Conservation (phyloP, 768 basidiomycete species). For the Auriscalpium microsporum region DNA sequence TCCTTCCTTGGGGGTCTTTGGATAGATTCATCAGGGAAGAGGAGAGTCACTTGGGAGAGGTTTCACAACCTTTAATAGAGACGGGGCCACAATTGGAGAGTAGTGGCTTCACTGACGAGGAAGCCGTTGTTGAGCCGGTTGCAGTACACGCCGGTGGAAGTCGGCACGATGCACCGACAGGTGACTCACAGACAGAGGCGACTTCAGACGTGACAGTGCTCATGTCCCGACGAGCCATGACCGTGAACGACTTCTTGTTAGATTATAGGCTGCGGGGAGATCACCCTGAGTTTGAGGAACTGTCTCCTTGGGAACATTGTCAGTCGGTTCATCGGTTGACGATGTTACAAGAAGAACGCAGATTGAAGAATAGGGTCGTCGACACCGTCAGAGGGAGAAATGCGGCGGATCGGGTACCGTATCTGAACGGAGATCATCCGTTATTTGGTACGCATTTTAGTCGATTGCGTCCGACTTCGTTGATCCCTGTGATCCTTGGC, state of each 20-base stretch:
- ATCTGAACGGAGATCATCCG: not conserved
- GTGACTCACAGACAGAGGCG: no score
- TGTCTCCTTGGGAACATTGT: not conserved
- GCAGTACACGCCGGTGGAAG: no score
- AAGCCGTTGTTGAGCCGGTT: not conserved
- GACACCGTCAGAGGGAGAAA: not conserved
- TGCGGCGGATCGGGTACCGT: not conserved
- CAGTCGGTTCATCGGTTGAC: not conserved
- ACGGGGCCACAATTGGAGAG: not conserved
- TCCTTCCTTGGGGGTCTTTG: constrained; percentile 5
- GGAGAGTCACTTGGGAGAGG: not conserved
- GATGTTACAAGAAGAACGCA: not conserved
- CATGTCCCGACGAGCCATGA: no score
- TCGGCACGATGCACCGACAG: no score
- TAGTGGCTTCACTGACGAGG: not conserved
- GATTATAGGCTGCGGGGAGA: no score
- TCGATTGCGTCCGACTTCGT: not conserved
- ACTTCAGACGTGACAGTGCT: no score
- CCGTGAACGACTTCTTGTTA: no score
- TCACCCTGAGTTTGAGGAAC: not conserved
- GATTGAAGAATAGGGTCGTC: not conserved
- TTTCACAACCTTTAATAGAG: not conserved
- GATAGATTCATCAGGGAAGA: not conserved
- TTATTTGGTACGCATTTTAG: constrained; percentile 1
- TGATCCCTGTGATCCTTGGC: constrained; percentile 8